Conservation (phyloP, 305 asterid genomes). For the Fraxinus sp. region DNA sequence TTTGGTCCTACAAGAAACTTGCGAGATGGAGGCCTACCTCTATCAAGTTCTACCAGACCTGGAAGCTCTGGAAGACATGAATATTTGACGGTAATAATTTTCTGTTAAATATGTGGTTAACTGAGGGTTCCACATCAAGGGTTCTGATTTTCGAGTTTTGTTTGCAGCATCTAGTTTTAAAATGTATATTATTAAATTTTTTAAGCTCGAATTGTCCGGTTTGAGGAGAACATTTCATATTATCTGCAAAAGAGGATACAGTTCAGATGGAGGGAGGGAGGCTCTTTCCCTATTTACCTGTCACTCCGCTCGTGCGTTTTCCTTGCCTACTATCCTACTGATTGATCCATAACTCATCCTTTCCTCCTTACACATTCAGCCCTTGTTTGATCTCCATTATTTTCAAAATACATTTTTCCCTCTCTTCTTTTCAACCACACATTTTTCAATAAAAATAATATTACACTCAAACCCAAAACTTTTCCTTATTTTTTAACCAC, state of each 20-base stretch:
- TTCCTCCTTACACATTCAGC: neutral
- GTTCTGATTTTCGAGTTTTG: neutral
- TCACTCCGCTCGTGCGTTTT: neutral
- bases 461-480: neutral
- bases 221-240: neutral
- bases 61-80: constrained; percentile 63
- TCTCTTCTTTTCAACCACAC: neutral
- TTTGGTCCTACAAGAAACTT: constrained; percentile 44
- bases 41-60: constrained; percentile 35
- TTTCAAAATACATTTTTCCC: neutral
- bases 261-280: neutral
- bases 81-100: constrained; percentile 42
- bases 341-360: neutral
- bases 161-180: constrained; percentile 18
- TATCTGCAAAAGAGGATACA: neutral
- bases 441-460: neutral
- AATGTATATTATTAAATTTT: neutral
- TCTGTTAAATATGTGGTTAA: constrained; percentile 13
- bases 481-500: neutral
- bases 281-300: neutral
- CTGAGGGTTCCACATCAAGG: neutral
- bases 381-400: neutral
- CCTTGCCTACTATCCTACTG: neutral
- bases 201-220: neutral
- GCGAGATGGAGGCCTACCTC: constrained; percentile 37